Percentiles rank a stretch among this genome's conserved stretches.
Evolutionary conservation across 306 rosid species (phyloP).

Genomic region (Citrullus colocynthis): DNA sequence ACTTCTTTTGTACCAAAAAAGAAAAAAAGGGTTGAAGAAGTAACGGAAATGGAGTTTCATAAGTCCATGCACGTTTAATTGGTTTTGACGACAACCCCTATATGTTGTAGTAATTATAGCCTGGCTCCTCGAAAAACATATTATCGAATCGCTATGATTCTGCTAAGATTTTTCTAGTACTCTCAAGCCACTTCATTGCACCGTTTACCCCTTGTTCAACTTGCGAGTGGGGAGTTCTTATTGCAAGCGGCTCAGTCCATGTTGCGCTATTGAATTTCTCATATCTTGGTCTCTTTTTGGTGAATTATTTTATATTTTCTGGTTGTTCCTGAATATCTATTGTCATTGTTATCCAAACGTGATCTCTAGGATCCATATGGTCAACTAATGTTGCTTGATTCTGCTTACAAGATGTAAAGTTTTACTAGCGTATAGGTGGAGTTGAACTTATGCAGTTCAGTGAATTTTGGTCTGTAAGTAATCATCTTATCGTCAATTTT

Average conservation of each 20-base stretch:
- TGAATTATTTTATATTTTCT: neutral
- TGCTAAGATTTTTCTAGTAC: neutral
- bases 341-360: neutral
- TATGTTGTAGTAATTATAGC: too few relatives aligned
- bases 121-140: neutral
- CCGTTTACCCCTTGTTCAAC: neutral
- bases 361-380: neutral
- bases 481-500: neutral
- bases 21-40: neutral
- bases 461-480: neutral
- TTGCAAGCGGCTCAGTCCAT: neutral
- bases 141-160: neutral
- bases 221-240: neutral
- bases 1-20: neutral
- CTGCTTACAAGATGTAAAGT: neutral
- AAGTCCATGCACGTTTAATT: neutral
- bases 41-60: neutral
- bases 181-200: neutral
- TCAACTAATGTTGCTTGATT: neutral
- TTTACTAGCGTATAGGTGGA: neutral
- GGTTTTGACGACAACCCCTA: neutral
- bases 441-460: neutral
- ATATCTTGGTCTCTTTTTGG: neutral
- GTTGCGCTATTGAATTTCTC: neutral
- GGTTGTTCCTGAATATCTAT: neutral